These are phyloP conservation scores for Barnettozyma californica DNA, from an alignment of 805 yeast species.

Conservation along the genomic window DNA sequence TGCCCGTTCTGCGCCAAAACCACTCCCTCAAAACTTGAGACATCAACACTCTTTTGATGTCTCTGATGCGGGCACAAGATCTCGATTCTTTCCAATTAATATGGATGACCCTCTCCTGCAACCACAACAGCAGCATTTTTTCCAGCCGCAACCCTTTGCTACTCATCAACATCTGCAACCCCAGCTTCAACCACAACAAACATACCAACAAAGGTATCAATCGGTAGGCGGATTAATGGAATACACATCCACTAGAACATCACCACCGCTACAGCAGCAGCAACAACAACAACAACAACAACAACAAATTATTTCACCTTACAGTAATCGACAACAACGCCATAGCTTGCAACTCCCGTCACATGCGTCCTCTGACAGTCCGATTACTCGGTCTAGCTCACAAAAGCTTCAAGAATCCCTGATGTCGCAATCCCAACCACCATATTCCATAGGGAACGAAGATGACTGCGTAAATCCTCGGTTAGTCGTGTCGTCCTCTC, in stretches of 20 bases:
- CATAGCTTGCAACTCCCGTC: background rate
- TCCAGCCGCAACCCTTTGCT: background rate
- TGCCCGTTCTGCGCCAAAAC: conserved; percentile 1
- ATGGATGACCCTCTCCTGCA: conserved; percentile 1
- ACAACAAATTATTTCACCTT: background rate
- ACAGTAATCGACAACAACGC: background rate
- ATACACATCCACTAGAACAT: background rate
- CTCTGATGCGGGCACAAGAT: conserved; percentile 9
- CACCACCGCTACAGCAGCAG: background rate
- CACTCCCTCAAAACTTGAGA: background rate
- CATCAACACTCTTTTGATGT: conserved; percentile 10
- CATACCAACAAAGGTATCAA: conserved; percentile 1
- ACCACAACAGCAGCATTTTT: background rate
- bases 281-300: conserved; percentile 4
- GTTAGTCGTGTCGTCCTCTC: conserved; percentile 4
- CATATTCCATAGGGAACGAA: background rate
- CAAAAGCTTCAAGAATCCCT: background rate
- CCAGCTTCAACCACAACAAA: background rate
- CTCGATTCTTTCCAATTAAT: conserved; percentile 24
- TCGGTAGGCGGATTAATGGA: background rate
- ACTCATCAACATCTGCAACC: background rate
- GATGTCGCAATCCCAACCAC: background rate
- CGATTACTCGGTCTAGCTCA: background rate
- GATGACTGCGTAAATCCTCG: background rate
- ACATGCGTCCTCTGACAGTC: background rate